These are phyloP conservation scores for Antitrichia curtipendula DNA, from an alignment of 225 moss, liverwort and hornwort genomes.

Conservation along the genomic window DNA sequence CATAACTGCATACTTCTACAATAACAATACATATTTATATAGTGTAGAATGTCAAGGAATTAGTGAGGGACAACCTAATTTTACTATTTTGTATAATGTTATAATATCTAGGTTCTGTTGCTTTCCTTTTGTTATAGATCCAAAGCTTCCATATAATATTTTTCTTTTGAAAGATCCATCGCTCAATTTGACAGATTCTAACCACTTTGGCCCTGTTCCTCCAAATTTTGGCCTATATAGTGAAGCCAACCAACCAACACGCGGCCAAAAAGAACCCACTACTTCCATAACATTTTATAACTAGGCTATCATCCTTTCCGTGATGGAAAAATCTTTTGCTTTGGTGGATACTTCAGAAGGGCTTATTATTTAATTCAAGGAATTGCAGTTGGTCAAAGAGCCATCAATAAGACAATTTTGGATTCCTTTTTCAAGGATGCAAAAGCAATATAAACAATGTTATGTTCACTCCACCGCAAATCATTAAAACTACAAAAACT, in stretches of 20 bases:
- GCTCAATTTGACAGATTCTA: too few species aligned
- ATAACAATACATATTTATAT: too few species aligned
- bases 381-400: rapidly evolving
- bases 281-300: not conserved
- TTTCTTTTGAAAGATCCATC: too few species aligned
- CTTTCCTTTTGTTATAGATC: not conserved
- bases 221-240: too few species aligned
- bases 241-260: too few species aligned
- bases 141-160: too few species aligned
- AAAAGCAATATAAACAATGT: not conserved
- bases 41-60: too few species aligned
- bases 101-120: rapidly evolving
- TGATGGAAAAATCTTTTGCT: not conserved
- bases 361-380: not conserved
- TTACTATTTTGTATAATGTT: too few species aligned
- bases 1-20: too few species aligned
- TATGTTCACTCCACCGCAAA: not conserved
- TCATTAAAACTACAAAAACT: not conserved
- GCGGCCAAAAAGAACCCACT: too few species aligned
- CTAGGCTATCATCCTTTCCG: rapidly evolving
- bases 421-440: not conserved
- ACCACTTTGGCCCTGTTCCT: too few species aligned
- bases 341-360: rapidly evolving
- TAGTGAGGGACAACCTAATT: too few species aligned
- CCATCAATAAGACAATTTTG: not conserved